Percentiles rank a stretch among this genome's conserved stretches.
phyloP scores from a whole-genome alignment of 2,329 filamentous ascomycete genomes.

The Beauveria rudraprayagi region DNA sequence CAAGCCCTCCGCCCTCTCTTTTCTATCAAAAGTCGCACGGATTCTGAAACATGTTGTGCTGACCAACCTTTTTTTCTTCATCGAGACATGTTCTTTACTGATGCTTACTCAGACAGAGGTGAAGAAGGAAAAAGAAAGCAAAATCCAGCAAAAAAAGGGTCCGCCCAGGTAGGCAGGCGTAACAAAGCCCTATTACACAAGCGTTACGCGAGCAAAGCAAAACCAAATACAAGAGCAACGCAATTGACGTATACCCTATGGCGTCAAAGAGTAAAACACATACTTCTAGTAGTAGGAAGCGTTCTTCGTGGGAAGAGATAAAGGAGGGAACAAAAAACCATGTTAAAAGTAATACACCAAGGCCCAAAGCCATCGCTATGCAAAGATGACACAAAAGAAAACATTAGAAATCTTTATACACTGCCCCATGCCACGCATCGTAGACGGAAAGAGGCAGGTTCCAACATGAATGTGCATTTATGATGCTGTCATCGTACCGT shows the following conservation, averaged over 20 bases:
- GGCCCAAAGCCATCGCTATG: slow-evolving; percentile 29
- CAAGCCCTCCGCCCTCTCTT: background rate
- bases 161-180: background rate
- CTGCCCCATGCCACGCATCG: slow-evolving; percentile 5
- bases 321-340: slow-evolving; percentile 12
- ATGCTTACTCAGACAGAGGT: too few relatives aligned
- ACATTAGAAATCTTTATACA: slow-evolving; percentile 12
- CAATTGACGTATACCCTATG: background rate
- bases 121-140: background rate
- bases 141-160: background rate
- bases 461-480: slow-evolving; percentile 10
- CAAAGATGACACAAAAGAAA: slow-evolving; percentile 22
- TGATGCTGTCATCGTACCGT: slow-evolving; percentile 13
- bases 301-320: background rate
- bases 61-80: background rate
- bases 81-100: background rate
- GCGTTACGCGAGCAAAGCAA: background rate
- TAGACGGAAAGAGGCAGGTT: slow-evolving; percentile 12
- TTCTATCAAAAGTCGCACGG: background rate
- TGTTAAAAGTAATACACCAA: slow-evolving; percentile 14
- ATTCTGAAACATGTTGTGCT: background rate
- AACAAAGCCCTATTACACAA: background rate
- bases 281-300: background rate
- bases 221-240: background rate
- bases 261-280: background rate